A percentile compares a stretch with the other conserved stretches of the same genome.
Evolutionary conservation across 495 filamentous ascomycete genomes (phyloP).

Genomic region (Acidiella bohemica): DNA sequence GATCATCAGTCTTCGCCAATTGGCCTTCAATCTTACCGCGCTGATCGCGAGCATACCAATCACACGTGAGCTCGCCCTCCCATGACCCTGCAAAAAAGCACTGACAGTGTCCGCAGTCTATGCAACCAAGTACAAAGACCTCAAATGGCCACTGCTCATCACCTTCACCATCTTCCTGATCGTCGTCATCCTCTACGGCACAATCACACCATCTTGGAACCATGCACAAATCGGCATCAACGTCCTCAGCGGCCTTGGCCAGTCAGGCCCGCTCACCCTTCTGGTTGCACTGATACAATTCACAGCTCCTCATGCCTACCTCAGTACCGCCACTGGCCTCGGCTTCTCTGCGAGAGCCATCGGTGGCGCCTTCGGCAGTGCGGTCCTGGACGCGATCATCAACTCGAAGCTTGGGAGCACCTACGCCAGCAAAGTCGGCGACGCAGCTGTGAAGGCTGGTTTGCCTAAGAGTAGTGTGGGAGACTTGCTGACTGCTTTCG

Average conservation of each 20-base stretch:
- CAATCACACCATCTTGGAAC: slow-evolving; percentile 35
- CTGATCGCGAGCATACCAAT: slow-evolving; percentile 27
- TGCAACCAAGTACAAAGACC: slow-evolving; percentile 38
- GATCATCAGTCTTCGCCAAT: slow-evolving; percentile 37
- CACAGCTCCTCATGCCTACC: slow-evolving; percentile 40
- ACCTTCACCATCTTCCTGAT: slow-evolving; percentile 37
- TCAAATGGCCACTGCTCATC: slow-evolving; percentile 35
- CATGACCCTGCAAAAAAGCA: not conserved
- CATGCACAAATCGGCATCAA: slow-evolving; percentile 36
- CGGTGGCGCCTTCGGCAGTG: slow-evolving; percentile 41
- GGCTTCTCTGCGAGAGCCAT: slow-evolving; percentile 42
- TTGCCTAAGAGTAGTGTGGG: slow-evolving; percentile 10
- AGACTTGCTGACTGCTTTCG: slow-evolving; percentile 8
- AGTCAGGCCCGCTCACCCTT: slow-evolving; percentile 38
- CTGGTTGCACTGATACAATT: slow-evolving; percentile 40
- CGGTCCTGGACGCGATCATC: slow-evolving; percentile 41
- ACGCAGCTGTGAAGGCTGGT: slow-evolving; percentile 8
- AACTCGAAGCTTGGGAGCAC: slow-evolving; percentile 33
- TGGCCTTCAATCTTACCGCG: slow-evolving; percentile 26
- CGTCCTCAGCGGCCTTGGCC: slow-evolving; percentile 37
- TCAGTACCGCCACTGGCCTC: slow-evolving; percentile 41
- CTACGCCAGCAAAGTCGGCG: slow-evolving; percentile 25
- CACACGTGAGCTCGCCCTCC: slow-evolving; percentile 18
- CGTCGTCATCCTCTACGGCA: slow-evolving; percentile 37
- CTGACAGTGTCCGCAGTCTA: slow-evolving; percentile 21